Percentiles rank a stretch among this genome's conserved stretches.
phyloP scores from a whole-genome alignment of 73 alveolate genomes.

The Paramecium primaurelia region DNA sequence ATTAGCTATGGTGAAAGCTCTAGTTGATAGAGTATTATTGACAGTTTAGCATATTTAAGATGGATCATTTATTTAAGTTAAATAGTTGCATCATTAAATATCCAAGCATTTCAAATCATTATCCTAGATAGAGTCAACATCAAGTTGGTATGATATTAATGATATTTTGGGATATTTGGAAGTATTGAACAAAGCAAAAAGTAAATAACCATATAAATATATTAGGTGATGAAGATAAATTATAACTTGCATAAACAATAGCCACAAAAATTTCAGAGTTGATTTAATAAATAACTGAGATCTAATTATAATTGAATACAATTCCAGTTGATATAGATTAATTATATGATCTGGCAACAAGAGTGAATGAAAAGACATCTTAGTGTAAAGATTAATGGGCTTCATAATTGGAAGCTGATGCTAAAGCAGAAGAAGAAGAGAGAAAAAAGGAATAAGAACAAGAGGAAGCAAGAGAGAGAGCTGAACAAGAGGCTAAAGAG shows the following conservation, averaged over 20 bases:
- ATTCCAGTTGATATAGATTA: conserved; percentile 2
- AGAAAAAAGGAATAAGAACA: neutral
- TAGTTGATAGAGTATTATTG: neutral
- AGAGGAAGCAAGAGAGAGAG: conserved; percentile 6
- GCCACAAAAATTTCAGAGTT: conserved; percentile 43
- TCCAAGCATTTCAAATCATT: neutral
- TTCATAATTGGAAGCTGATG: conserved; percentile 22
- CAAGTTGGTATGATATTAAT: conserved; percentile 22
- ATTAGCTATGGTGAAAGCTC: conserved; percentile 31
- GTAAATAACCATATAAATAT: neutral
- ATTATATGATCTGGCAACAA: conserved; percentile 5
- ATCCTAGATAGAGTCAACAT: neutral
- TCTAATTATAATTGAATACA: neutral
- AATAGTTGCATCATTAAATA: neutral
- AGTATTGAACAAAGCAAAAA: conserved; percentile 24
- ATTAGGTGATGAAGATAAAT: conserved; percentile 36
- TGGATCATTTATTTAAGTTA: conserved; percentile 20
- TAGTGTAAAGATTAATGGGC: conserved; percentile 17
- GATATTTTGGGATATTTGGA: conserved; percentile 28
- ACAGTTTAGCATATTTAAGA: conserved; percentile 19
- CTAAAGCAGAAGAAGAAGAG: neutral
- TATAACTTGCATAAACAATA: conserved; percentile 18
- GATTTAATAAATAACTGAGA: neutral
- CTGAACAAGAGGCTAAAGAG: neutral
- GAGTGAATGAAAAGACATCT: neutral